Conservation (phyloP, 1,284 basidiomycete species). For the Crepidotus sp. region DNA sequence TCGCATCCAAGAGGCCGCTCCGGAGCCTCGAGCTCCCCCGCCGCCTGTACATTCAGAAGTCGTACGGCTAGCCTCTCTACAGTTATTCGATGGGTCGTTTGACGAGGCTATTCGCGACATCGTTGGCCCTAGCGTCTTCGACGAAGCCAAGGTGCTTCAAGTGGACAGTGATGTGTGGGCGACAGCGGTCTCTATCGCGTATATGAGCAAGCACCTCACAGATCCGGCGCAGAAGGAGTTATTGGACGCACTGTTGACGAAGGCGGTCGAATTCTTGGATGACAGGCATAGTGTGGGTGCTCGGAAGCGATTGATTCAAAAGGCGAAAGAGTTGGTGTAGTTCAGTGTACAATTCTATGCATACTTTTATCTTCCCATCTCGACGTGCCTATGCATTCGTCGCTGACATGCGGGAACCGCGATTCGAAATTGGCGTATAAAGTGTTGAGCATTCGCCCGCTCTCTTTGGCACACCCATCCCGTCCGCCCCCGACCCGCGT, state of each 20-base stretch:
- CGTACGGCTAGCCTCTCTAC: conserved; percentile 29
- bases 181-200: conserved; percentile 34
- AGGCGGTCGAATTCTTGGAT: conserved; percentile 28
- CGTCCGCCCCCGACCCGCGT: too few species aligned
- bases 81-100: conserved; percentile 43
- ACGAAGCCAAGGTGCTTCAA: conserved; percentile 21
- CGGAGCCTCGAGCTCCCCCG: conserved; percentile 13
- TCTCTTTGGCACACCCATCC: too few species aligned
- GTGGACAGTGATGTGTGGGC: conserved; percentile 30
- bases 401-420: too few species aligned
- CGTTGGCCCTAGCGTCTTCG: conserved; percentile 17
- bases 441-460: too few species aligned
- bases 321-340: conserved; percentile 10
- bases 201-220: conserved; percentile 26
- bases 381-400: too few species aligned
- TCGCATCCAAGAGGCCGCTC: conserved; percentile 1
- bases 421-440: too few species aligned
- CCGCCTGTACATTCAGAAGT: conserved; percentile 22
- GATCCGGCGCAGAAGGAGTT: conserved; percentile 26
- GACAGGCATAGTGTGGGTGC: conserved; percentile 5
- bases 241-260: conserved; percentile 29
- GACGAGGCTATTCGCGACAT: conserved; percentile 14
- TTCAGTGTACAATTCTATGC: too few species aligned
- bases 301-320: conserved; percentile 6
- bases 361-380: too few species aligned